Base-by-base conservation (phyloP, 495 filamentous ascomycete genomes). In the Sporormia fimetaria region DNA sequence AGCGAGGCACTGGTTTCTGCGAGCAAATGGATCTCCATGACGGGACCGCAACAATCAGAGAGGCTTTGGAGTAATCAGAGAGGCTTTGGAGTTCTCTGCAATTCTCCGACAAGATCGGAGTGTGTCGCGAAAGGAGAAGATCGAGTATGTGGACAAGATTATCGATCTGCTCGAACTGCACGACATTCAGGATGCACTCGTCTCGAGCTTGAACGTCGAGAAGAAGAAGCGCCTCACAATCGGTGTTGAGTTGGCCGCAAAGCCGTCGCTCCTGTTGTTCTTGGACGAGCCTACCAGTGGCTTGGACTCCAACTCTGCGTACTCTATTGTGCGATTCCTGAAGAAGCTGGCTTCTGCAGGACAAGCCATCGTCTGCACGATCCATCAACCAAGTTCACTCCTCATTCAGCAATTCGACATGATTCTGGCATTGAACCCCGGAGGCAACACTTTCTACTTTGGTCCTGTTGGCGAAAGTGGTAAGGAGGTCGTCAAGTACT, bases 21-120 rank as follows among this genome's bases (percentile, higher is more conserved):
- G 76, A 92, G 57, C 86, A 94, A 58, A 82, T 82, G 65, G 86
- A 94, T 63, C 52, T 93, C 14, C 87, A 93, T 56, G 76, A 81
- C 44, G 63, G 62, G 10, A 78, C 76, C 9, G 63, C 74, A 11
- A 81, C 77, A 0, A 73, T 81, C 30, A 65, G 74, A 12, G 77
- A 81, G 54, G 77, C 77, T 2, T 65, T 81, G 20, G 71, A 76
- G 35, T 81, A 80, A 55, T 79, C 75, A 65, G 74, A 12, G 77
- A 81, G 54, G 77, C 77, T 2, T 65, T 81, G 20, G 71, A 76
- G 35, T 81, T 81, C 56, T 79, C 75, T 0, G 77, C 77, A 10
- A 64, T 77, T 16, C 66, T 80, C 27, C 69, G 77, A 35, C 77
- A 81, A 52, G 67, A 74, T 21, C 53, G 65, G 1, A 57, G 55